These are phyloP conservation scores for Fusarium sp. DNA, from an alignment of 2,329 filamentous ascomycete genomes.

Conservation along the genomic window DNA sequence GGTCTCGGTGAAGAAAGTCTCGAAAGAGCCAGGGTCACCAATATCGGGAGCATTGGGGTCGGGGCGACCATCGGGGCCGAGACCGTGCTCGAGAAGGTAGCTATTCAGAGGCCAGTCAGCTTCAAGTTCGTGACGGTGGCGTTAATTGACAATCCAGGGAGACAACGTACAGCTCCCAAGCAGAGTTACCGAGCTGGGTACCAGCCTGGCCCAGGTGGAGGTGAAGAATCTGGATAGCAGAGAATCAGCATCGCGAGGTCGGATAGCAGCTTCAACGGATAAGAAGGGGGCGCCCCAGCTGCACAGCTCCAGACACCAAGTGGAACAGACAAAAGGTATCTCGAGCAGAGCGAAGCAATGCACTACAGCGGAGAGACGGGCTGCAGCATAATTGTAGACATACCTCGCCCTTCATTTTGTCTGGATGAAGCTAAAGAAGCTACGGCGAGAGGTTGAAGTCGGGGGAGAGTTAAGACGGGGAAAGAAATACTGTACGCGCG, in stretches of 20 bases:
- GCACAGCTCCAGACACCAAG: constrained; percentile 29
- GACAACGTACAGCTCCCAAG: constrained; percentile 76
- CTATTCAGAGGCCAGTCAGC: constrained; percentile 52
- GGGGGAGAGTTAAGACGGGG: constrained; percentile 32
- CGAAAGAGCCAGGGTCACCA: constrained; percentile 70
- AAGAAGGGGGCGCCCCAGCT: constrained; percentile 6
- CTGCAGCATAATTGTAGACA: constrained; percentile 40
- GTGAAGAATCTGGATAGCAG: constrained; percentile 64
- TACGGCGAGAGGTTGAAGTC: constrained; percentile 32
- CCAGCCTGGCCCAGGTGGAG: constrained; percentile 75
- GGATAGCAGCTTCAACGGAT: constrained; percentile 13
- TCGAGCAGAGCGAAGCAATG: not conserved
- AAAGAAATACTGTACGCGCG: constrained; percentile 45
- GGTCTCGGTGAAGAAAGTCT: constrained; percentile 80
- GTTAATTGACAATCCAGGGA: constrained; percentile 30
- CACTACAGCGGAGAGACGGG: not conserved
- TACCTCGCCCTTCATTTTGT: constrained; percentile 68
- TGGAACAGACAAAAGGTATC: constrained; percentile 30
- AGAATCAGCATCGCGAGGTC: constrained; percentile 30
- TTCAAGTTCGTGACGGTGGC: not conserved
- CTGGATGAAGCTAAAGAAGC: constrained; percentile 37
- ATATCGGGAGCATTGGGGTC: constrained; percentile 69
- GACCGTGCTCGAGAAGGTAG: constrained; percentile 78
- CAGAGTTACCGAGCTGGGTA: constrained; percentile 78
- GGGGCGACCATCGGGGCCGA: constrained; percentile 70